Percentiles rank a stretch among this genome's conserved stretches.
Evolutionary conservation across 2,329 filamentous ascomycete genomes (phyloP).

Genomic region (Rasamsonia emersonii): DNA sequence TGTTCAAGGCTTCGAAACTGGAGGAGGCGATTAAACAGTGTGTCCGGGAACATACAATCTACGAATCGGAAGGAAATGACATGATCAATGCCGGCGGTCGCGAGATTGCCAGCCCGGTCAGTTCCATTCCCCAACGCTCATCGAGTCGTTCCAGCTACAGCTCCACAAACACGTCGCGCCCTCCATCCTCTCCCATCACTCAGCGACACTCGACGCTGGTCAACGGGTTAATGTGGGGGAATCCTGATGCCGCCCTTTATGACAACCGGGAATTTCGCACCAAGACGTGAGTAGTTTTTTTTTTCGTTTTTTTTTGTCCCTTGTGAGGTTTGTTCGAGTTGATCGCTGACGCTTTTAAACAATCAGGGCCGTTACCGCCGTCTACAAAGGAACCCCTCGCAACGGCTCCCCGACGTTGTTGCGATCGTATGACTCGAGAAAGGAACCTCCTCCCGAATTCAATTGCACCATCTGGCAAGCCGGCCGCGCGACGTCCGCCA

Average conservation of each 20-base stretch:
- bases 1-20: slow-evolving; percentile 94
- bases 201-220: slow-evolving; percentile 43
- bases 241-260: slow-evolving; percentile 80
- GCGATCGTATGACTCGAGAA: slow-evolving; percentile 89
- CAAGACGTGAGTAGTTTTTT: slow-evolving; percentile 62
- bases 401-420: slow-evolving; percentile 63
- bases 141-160: slow-evolving; percentile 73
- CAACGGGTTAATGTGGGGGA: slow-evolving; percentile 53
- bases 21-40: slow-evolving; percentile 89
- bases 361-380: slow-evolving; percentile 74
- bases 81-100: slow-evolving; percentile 36
- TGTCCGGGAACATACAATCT: slow-evolving; percentile 74
- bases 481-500: slow-evolving; percentile 85
- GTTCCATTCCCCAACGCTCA: slow-evolving; percentile 49
- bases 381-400: slow-evolving; percentile 73
- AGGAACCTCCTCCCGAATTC: slow-evolving; percentile 81
- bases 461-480: slow-evolving; percentile 97
- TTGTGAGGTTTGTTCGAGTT: too few relatives aligned
- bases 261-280: slow-evolving; percentile 77
- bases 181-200: slow-evolving; percentile 48
- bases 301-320: not conserved
- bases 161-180: slow-evolving; percentile 62
- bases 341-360: slow-evolving; percentile 9
- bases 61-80: slow-evolving; percentile 77
- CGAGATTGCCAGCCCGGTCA: slow-evolving; percentile 41